Evolutionary conservation across 2,329 filamentous ascomycete species (phyloP).

Genomic region (Trichoderma citrinoviride): DNA sequence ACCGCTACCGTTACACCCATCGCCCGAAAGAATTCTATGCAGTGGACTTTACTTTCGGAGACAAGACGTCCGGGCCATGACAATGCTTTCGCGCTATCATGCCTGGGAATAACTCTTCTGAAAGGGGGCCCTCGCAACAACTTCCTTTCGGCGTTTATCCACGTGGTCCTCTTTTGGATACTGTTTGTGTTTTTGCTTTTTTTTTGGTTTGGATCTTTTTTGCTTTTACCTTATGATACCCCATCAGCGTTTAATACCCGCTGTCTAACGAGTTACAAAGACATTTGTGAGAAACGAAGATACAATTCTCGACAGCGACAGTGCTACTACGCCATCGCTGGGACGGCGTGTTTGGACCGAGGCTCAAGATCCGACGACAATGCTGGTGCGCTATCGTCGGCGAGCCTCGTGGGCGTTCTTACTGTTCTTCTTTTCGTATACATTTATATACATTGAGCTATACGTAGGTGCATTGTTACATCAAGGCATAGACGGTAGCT

Average conservation of each 20-base stretch:
- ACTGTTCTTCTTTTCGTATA: background rate
- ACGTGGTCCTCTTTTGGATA: background rate
- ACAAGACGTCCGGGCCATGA: constrained; percentile 34
- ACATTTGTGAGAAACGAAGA: constrained; percentile 23
- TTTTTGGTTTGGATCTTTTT: constrained; percentile 17
- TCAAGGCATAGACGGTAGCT: background rate
- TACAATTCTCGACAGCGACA: constrained; percentile 49
- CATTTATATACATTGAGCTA: background rate
- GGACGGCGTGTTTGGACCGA: constrained; percentile 53
- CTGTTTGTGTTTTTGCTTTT: constrained; percentile 20
- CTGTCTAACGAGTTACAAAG: constrained; percentile 40
- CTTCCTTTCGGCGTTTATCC: background rate
- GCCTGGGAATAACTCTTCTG: background rate
- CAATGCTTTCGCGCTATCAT: constrained; percentile 56
- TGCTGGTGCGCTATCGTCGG: constrained; percentile 54
- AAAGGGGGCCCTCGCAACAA: constrained; percentile 23
- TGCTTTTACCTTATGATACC: constrained; percentile 38
- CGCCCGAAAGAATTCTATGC: constrained; percentile 23
- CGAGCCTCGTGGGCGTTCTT: constrained; percentile 47
- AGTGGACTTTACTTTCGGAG: background rate
- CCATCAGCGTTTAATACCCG: constrained; percentile 46
- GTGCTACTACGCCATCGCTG: constrained; percentile 57
- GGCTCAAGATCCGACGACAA: constrained; percentile 46
- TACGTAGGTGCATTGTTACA: background rate
- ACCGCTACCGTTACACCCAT: constrained; percentile 45